A percentile compares a stretch with the other conserved stretches of the same genome.
Evolutionary conservation across 305 asterid genomes (phyloP).

Genomic region (Ajuga reptans): DNA sequence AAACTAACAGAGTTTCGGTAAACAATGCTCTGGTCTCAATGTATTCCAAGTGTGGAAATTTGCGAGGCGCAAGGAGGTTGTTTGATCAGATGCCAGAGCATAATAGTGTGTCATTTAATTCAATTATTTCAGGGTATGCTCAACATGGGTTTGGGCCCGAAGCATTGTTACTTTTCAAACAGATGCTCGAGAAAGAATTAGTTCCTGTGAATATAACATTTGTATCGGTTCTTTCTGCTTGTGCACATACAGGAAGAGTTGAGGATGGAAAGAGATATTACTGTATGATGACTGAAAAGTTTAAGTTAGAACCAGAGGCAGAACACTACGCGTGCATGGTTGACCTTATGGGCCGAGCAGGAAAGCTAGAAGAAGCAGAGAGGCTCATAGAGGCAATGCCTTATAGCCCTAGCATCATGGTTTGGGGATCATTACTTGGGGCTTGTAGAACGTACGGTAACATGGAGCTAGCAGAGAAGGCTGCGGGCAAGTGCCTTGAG

Average conservation of each 20-base stretch:
- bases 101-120: conserved; percentile 51
- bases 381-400: conserved; percentile 54
- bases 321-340: conserved; percentile 71
- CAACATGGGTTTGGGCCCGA: conserved; percentile 62
- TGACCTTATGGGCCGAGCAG: conserved; percentile 67
- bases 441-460: conserved; percentile 54
- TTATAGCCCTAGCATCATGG: conserved; percentile 38
- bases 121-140: conserved; percentile 70
- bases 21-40: conserved; percentile 59
- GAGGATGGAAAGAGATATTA: conserved; percentile 59
- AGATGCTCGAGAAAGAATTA: conserved; percentile 39
- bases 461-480: conserved; percentile 55
- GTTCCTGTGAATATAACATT: conserved; percentile 57
- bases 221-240: conserved; percentile 62
- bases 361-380: conserved; percentile 56
- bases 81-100: conserved; percentile 56
- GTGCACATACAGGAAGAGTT: conserved; percentile 64
- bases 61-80: conserved; percentile 47
- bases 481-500: conserved; percentile 48
- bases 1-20: conserved; percentile 40
- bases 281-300: conserved; percentile 45
- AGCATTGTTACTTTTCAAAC: conserved; percentile 41
- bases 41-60: conserved; percentile 70
- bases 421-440: conserved; percentile 63
- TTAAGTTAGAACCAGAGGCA: conserved; percentile 43